Evolutionary conservation across 257 asterid genomes (phyloP).

Genomic region (Ligustrum vulgare): DNA sequence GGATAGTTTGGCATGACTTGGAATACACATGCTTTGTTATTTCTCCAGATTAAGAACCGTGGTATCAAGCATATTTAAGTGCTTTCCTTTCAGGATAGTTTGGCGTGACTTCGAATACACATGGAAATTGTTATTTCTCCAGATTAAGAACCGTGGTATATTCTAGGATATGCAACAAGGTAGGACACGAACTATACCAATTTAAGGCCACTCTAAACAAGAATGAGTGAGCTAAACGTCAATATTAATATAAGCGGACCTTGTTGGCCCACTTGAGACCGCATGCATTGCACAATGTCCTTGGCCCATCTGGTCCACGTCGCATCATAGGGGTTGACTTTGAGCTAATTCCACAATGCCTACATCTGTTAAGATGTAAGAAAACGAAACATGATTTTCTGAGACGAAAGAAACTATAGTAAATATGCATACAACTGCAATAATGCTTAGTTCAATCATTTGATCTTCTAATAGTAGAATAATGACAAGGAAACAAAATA

Average conservation of each 20-base stretch:
- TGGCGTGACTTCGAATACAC: background rate
- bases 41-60: background rate
- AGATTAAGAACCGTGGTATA: background rate
- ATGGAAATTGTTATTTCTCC: background rate
- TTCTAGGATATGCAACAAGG: background rate
- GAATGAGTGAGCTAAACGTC: constrained; percentile 4
- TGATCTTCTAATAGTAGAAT: background rate
- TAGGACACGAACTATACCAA: background rate
- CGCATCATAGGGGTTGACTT: constrained; percentile 99
- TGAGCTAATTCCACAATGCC: constrained; percentile 86
- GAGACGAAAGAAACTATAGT: constrained; percentile 1
- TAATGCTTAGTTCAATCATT: constrained; percentile 20
- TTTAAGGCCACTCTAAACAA: background rate
- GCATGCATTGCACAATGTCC: constrained; percentile 93
- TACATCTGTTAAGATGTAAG: constrained; percentile 55
- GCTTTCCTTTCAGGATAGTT: background rate
- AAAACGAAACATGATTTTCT: constrained; percentile 17
- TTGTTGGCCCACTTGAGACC: constrained; percentile 95
- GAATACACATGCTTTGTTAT: too few relatives aligned
- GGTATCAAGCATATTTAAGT: background rate
- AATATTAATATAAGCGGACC: constrained; percentile 40
- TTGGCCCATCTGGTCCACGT: constrained; percentile 93
- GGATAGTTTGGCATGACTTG: too few relatives aligned
- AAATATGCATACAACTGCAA: background rate
- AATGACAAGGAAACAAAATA: constrained; percentile 15